Evolutionary conservation across 257 asterid genomes (phyloP), one percentile per base, ranked within the genome.

Genomic region (Solanum pimpinellifolium): DNA sequence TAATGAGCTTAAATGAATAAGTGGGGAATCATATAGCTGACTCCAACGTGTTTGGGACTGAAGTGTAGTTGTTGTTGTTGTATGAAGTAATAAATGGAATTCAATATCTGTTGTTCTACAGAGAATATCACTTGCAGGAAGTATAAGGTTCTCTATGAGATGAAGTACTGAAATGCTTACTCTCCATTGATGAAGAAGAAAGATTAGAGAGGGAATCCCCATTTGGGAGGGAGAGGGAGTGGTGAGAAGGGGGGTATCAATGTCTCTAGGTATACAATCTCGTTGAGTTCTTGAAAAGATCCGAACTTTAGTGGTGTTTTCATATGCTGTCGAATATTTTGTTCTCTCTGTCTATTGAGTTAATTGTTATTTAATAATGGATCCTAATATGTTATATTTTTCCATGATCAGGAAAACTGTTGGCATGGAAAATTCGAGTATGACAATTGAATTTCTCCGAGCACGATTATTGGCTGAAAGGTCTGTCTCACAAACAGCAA

Each of bases 401-500:
- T 49, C 60, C 29, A 27, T 41, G 85, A 75, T 69, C 93, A 94
- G 98, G 91, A 88, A 89, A 52, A 91, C 88, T 60, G 59, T 86
- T 7, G 92, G 89, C 89, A 89, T 91, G 90, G 97, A 96, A 87
- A 96, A 94, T 88, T 86, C 94, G 83, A 86, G 92, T 25, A 92
- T 91, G 96, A 96, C 98, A 35, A 90, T 97, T 87, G 98, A 97
- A 83, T 97, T 93, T 92, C 97, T 97, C 60, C 93, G 99, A 84
- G 98, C 95, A 77, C 93, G 97, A 88, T 91, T 97, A 91, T 91
- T 95, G 89, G 88, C 99, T 84, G 99, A 97, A 93, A 95, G 99
- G 90, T 95, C 99, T 18, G 91, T 97, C 89, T 97, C 98, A 49
- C 95, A 92, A 89, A 82, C 97, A 11, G 97, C 98, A 29, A 93